Conservation (phyloP, 441 rosid genomes). For the Daphne laureola region DNA sequence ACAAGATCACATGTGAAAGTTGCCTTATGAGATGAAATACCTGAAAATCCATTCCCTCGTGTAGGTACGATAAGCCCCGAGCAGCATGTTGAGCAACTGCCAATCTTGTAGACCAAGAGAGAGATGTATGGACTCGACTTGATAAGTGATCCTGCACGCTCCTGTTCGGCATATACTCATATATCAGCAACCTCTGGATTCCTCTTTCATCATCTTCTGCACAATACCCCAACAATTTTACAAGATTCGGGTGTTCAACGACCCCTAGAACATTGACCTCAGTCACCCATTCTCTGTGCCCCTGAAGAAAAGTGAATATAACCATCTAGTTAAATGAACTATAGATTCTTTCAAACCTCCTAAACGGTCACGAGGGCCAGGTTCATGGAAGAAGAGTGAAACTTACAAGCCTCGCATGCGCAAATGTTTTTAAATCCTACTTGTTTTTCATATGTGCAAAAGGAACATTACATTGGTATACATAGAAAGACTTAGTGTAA, state of each 20-base stretch:
- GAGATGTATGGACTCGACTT: conserved; percentile 29
- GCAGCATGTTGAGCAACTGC: conserved; percentile 64
- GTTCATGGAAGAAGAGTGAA: too few relatives aligned
- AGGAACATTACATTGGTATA: too few relatives aligned
- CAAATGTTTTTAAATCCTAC: too few relatives aligned
- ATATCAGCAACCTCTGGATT: conserved; percentile 63
- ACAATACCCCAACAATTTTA: conserved; percentile 60
- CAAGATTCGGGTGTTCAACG: conserved; percentile 72
- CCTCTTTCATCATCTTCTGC: conserved; percentile 85
- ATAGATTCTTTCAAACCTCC: not conserved
- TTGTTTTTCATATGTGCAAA: too few relatives aligned
- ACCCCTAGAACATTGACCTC: conserved; percentile 65
- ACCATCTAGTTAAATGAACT: not conserved
- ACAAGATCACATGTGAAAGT: conserved; percentile 1
- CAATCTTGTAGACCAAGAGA: conserved; percentile 51
- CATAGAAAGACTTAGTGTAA: too few relatives aligned
- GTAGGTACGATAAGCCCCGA: conserved; percentile 59
- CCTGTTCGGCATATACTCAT: conserved; percentile 55
- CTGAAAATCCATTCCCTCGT: conserved; percentile 92
- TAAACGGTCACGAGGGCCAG: too few relatives aligned
- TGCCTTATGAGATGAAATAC: conserved; percentile 20
- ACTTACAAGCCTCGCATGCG: too few relatives aligned
- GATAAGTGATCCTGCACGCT: conserved; percentile 67
- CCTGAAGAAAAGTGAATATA: conserved; percentile 24
- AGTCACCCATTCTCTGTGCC: conserved; percentile 77